A percentile compares a stretch with the other conserved stretches of the same genome.
phyloP scores from a whole-genome alignment of 768 basidiomycete genomes.

The Melanogaster broomeanus region DNA sequence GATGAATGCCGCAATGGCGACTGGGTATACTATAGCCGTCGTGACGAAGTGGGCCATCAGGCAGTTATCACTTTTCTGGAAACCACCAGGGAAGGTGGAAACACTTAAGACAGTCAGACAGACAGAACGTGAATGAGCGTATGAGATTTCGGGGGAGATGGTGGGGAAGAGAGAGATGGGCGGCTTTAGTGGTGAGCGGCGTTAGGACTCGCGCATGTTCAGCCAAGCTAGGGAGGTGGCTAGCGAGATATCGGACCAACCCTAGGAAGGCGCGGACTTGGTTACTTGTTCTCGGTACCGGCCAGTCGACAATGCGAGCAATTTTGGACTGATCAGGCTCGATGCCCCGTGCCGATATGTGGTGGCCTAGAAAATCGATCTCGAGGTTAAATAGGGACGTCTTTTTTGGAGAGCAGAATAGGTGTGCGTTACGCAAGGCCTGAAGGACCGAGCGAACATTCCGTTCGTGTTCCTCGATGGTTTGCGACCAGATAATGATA shows the following conservation, averaged over 20 bases:
- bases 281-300: no score
- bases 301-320: no score
- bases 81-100: no score
- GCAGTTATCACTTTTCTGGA: conserved; percentile 7
- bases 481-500: conserved; percentile 35
- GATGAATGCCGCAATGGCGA: conserved; percentile 25
- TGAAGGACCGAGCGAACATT: conserved; percentile 33
- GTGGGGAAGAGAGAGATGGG: no score
- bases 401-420: conserved; percentile 35
- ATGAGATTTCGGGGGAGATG: no score
- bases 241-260: no score
- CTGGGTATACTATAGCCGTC: conserved; percentile 19
- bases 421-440: conserved; percentile 25
- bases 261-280: no score
- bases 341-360: conserved; percentile 29
- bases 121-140: no score
- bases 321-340: conserved; percentile 25
- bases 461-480: conserved; percentile 32
- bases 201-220: no score
- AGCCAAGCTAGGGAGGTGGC: no score
- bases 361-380: conserved; percentile 31
- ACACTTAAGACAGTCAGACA: no score
- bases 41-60: conserved; percentile 15
- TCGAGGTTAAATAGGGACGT: conserved; percentile 25
- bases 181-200: no score